Evolutionary conservation across 2,329 filamentous ascomycete genomes (phyloP).

Genomic region (Fusarium sp.): DNA sequence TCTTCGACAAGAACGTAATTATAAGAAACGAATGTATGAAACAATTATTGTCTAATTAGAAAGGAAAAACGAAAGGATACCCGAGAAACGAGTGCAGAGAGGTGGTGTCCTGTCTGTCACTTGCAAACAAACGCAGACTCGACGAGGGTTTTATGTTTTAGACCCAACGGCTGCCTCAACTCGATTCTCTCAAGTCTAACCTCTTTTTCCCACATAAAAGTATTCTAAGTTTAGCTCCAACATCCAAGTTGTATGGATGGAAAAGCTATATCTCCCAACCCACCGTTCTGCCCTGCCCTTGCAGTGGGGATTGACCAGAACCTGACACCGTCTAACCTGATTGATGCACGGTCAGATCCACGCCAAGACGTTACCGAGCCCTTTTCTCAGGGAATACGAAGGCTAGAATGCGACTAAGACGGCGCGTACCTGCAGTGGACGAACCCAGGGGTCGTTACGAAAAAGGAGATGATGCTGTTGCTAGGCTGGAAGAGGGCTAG

Average conservation of each 20-base stretch:
- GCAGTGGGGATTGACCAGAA: constrained; percentile 22
- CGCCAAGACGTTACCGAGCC: constrained; percentile 4
- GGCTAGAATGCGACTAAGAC: constrained; percentile 8
- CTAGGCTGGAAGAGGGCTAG: too few relatives aligned
- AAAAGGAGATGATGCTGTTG: background rate
- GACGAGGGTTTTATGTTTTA: constrained; percentile 27
- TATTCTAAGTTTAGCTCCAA: constrained; percentile 11
- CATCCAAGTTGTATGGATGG: constrained; percentile 16
- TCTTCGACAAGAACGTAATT: background rate
- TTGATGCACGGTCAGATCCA: background rate
- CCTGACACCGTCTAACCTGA: constrained; percentile 22
- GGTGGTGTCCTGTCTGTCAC: constrained; percentile 13
- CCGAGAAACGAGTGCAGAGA: constrained; percentile 25
- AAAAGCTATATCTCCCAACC: background rate
- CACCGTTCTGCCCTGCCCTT: constrained; percentile 5
- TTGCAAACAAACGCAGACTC: background rate
- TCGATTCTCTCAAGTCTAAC: background rate
- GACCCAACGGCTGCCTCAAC: background rate
- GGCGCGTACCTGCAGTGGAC: background rate
- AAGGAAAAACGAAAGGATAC: constrained; percentile 21
- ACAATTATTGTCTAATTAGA: background rate
- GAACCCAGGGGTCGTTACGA: background rate
- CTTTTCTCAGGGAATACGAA: constrained; percentile 3
- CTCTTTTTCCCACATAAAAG: constrained; percentile 4
- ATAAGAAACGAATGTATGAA: constrained; percentile 19